Evolutionary conservation across 345 rosid genomes (phyloP), one percentile per base, ranked within the genome.

Genomic region (Corchorus capsularis): DNA sequence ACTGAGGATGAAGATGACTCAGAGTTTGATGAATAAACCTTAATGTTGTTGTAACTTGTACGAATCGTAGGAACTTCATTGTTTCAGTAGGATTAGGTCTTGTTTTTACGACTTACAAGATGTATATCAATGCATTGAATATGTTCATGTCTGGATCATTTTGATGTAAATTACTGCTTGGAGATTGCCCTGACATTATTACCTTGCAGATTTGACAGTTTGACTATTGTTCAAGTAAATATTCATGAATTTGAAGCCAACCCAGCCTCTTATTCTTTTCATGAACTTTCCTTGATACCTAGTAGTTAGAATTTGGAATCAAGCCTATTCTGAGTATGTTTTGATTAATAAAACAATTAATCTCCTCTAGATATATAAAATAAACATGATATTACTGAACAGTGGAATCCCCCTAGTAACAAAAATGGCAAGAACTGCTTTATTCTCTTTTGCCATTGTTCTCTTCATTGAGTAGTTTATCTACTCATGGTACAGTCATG

Each of bases 1-100:
- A 79, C 80, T 8, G 98, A 89, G 69, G 88, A 86, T 1, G 90
- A 89, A 71, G 88, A 86, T 1, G 90, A 87, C 71, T 90, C 97
- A 1, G 94, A 93, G 34, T 89, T 67, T 69, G 90, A 90, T 49
- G 86, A 82, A 60, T 88, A 85, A 81, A 49, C 52, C 15, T 50
- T 52, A 64, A 81, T 62, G 76, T 52, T 39, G 37, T 60, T 69
- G 53, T 79, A 12, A 2, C 43, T 39, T 39, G 43, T 39, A 39
- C 5, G 43, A 39, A 39, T 39, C 4, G 43, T 61, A 62, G 75
- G 61, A 63, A 46, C 37, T 20, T 55, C 32, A 39, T 67, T 61
- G 75, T 79, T 74, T 43, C 75, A 72, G 79, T 77, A 62, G 49
- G 74, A 81, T 70, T 63, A 72, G 75, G 68, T 72, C 55, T 69